These are phyloP conservation scores for Phytopythium chamaehyphon DNA, from an alignment of 352 stramenopile species.

Conservation along the genomic window DNA sequence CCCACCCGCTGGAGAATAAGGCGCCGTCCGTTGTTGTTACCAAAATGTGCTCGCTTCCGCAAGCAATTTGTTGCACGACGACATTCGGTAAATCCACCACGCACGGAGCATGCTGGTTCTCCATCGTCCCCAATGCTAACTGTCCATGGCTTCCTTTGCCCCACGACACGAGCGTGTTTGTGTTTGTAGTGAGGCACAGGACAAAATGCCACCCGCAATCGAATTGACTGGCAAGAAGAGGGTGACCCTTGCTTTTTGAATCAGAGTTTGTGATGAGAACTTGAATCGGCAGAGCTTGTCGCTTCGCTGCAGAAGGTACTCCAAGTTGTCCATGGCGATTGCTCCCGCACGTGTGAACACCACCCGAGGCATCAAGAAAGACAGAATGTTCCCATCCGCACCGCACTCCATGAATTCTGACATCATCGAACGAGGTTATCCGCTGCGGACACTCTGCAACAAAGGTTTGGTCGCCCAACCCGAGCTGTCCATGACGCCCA, in stretches of 20 bases:
- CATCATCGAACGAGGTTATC: conserved; percentile 18
- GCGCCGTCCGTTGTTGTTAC: conserved; percentile 41
- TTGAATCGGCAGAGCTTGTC: conserved; percentile 18
- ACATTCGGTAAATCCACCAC: conserved; percentile 18
- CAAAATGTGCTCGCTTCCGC: conserved; percentile 72
- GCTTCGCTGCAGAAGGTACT: conserved; percentile 15
- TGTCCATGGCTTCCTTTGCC: conserved; percentile 78
- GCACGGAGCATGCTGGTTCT: conserved; percentile 15
- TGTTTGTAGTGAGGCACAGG: conserved; percentile 33
- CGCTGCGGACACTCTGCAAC: conserved; percentile 19
- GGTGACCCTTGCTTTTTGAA: conserved; percentile 6
- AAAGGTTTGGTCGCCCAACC: conserved; percentile 30
- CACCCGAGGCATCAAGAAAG: conserved; percentile 30
- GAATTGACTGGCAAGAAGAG: conserved; percentile 30
- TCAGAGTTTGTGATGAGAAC: conserved; percentile 6
- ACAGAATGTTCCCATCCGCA: conserved; percentile 83
- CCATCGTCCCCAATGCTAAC: conserved; percentile 30
- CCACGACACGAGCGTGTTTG: conserved; percentile 47
- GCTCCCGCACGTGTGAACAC: conserved; percentile 59
- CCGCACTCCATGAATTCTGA: conserved; percentile 27
- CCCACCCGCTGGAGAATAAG: conserved; percentile 80
- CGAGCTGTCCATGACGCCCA: conserved; percentile 71
- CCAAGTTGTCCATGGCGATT: conserved; percentile 80
- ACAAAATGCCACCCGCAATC: conserved; percentile 77
- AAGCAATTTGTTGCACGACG: conserved; percentile 45